These are phyloP conservation scores for Leccinum boreale DNA, from an alignment of 768 basidiomycete genomes.

Conservation along the genomic window DNA sequence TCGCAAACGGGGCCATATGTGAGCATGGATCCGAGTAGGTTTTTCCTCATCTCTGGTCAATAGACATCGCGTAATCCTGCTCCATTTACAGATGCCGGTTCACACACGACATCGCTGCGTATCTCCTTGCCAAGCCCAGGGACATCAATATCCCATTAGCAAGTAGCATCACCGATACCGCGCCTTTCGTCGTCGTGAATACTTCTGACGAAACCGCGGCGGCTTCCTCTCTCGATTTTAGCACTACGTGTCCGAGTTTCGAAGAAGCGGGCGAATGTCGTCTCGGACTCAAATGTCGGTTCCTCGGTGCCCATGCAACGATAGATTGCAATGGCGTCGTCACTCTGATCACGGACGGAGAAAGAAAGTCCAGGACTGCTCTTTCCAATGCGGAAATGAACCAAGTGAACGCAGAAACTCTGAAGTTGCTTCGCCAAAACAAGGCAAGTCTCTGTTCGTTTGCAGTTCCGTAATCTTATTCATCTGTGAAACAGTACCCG, in stretches of 20 bases:
- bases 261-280: slow-evolving; percentile 31
- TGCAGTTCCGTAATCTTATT: neutral
- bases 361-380: slow-evolving; percentile 50
- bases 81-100: slow-evolving; percentile 59
- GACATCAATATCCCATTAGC: slow-evolving; percentile 64
- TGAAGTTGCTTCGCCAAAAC: slow-evolving; percentile 62
- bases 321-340: slow-evolving; percentile 44
- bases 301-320: slow-evolving; percentile 72
- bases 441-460: slow-evolving; percentile 45
- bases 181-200: slow-evolving; percentile 48
- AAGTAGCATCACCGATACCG: slow-evolving; percentile 38
- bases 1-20: slow-evolving; percentile 69
- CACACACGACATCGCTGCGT: slow-evolving; percentile 73
- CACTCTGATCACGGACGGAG: slow-evolving; percentile 50
- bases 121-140: slow-evolving; percentile 69
- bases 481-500: slow-evolving; percentile 48
- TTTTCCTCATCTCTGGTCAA: neutral
- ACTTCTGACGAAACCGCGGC: neutral
- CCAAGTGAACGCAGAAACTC: slow-evolving; percentile 52
- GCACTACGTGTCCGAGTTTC: slow-evolving; percentile 24
- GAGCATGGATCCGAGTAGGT: slow-evolving; percentile 65
- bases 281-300: slow-evolving; percentile 85
- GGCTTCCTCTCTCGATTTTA: slow-evolving; percentile 18
- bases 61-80: neutral
- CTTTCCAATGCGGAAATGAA: slow-evolving; percentile 63